A percentile compares a stretch with the other conserved stretches of the same genome.
These are phyloP conservation scores for Gossypium herbaceum DNA, from an alignment of 345 rosid species.

Conservation along the genomic window DNA sequence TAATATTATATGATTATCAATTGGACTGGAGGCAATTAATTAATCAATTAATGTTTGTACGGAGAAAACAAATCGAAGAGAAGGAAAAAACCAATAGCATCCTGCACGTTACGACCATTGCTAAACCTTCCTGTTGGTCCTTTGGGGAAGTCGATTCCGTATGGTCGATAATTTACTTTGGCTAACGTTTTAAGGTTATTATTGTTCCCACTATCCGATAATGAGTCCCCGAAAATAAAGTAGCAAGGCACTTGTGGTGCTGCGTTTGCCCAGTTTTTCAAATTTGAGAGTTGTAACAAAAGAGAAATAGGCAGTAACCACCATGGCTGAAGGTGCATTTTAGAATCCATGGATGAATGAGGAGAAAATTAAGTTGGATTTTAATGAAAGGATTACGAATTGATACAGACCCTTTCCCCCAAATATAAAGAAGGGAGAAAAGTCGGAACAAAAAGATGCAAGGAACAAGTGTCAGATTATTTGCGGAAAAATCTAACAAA, in stretches of 20 bases:
- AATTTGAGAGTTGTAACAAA: too few species aligned
- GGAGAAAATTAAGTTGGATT: not conserved
- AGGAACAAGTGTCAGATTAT: not conserved
- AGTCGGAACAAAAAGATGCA: not conserved
- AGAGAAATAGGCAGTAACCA: too few species aligned
- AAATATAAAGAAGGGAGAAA: not conserved
- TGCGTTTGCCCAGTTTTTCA: too few species aligned
- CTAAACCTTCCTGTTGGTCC: slow-evolving; percentile 66
- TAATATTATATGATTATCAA: too few species aligned
- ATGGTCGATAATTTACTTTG: slow-evolving; percentile 51
- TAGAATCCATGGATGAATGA: not conserved
- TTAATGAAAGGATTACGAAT: not conserved
- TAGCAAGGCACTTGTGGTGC: slow-evolving; percentile 37
- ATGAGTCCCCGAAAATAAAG: slow-evolving; percentile 66
- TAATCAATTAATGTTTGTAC: too few species aligned
- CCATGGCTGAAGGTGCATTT: not conserved
- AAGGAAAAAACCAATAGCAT: slow-evolving; percentile 37
- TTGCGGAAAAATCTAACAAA: not conserved
- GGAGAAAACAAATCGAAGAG: not conserved
- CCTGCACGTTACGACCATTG: slow-evolving; percentile 50
- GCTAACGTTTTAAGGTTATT: slow-evolving; percentile 43
- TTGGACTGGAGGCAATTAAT: too few species aligned
- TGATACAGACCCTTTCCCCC: not conserved
- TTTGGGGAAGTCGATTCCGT: slow-evolving; percentile 48
- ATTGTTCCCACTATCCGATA: slow-evolving; percentile 61